phyloP scores from a whole-genome alignment of 2,329 filamentous ascomycete genomes.

The Fusarium veterinarium region DNA sequence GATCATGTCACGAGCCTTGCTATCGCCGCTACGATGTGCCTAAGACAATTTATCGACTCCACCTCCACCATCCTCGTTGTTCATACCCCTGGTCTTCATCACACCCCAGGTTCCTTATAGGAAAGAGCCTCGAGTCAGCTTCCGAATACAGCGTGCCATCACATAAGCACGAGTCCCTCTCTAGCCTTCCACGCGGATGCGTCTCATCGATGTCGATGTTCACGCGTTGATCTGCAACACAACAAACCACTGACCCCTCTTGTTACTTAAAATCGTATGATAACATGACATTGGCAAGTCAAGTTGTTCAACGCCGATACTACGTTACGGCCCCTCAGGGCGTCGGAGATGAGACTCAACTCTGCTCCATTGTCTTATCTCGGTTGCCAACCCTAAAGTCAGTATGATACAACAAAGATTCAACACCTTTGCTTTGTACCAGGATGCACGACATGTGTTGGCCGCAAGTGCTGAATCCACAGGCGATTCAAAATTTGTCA shows the following conservation, averaged over 20 bases:
- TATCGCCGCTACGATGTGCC: constrained; percentile 27
- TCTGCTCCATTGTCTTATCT: constrained; percentile 34
- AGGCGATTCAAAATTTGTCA: background rate
- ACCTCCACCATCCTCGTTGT: constrained; percentile 25
- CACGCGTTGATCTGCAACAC: constrained; percentile 33
- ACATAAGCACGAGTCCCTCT: constrained; percentile 14
- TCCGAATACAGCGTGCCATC: constrained; percentile 24
- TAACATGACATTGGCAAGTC: constrained; percentile 15
- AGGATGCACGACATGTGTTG: constrained; percentile 21
- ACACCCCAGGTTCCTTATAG: constrained; percentile 31
- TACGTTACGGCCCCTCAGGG: constrained; percentile 12
- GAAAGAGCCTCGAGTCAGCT: constrained; percentile 29
- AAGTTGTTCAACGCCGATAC: constrained; percentile 18
- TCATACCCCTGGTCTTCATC: constrained; percentile 20
- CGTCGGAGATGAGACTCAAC: constrained; percentile 36
- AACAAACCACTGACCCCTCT: constrained; percentile 21
- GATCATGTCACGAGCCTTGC: constrained; percentile 40
- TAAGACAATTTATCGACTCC: constrained; percentile 19
- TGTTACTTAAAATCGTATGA: constrained; percentile 32
- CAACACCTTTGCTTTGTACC: constrained; percentile 8
- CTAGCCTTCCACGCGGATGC: constrained; percentile 3
- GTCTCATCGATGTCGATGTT: constrained; percentile 9
- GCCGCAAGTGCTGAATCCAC: background rate
- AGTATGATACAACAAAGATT: constrained; percentile 3
- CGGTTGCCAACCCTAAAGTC: constrained; percentile 25